Evolutionary conservation across 2,329 filamentous ascomycete genomes (phyloP).

Genomic region (Bipolaris oryzae): DNA sequence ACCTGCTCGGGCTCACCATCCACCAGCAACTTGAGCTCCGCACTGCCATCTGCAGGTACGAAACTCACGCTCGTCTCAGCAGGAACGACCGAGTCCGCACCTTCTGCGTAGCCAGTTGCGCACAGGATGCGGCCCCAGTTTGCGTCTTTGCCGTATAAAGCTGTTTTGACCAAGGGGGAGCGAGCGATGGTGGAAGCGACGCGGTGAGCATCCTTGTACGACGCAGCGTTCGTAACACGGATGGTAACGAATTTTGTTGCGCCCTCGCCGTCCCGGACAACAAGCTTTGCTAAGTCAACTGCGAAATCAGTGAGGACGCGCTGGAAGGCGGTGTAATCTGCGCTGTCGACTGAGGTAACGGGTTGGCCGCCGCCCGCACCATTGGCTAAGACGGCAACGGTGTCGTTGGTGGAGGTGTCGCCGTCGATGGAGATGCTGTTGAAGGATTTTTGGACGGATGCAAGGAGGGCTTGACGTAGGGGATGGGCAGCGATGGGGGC

Average conservation of each 20-base stretch:
- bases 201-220: slow-evolving; percentile 72
- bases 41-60: slow-evolving; percentile 75
- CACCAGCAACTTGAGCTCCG: slow-evolving; percentile 76
- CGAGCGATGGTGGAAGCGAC: slow-evolving; percentile 88
- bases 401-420: slow-evolving; percentile 97
- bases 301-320: slow-evolving; percentile 77
- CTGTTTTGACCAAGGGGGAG: slow-evolving; percentile 95
- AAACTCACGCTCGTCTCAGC: slow-evolving; percentile 79
- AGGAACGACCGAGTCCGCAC: slow-evolving; percentile 69
- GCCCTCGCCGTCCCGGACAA: slow-evolving; percentile 95
- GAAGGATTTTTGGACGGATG: slow-evolving; percentile 83
- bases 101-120: slow-evolving; percentile 81
- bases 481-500: slow-evolving; percentile 74
- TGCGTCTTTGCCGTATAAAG: slow-evolving; percentile 93
- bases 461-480: slow-evolving; percentile 71
- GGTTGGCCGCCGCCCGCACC: slow-evolving; percentile 80
- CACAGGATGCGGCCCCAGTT: slow-evolving; percentile 99
- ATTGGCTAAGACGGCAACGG: slow-evolving; percentile 91
- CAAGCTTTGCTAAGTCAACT: slow-evolving; percentile 83
- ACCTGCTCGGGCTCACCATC: slow-evolving; percentile 81
- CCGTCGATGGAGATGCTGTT: slow-evolving; percentile 97
- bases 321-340: slow-evolving; percentile 74
- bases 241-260: slow-evolving; percentile 98
- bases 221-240: slow-evolving; percentile 74
- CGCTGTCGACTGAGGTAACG: slow-evolving; percentile 60